Evolutionary conservation across 441 rosid species (phyloP), one percentile per base, ranked within the genome.

Genomic region (Dalechampia spathulata): DNA sequence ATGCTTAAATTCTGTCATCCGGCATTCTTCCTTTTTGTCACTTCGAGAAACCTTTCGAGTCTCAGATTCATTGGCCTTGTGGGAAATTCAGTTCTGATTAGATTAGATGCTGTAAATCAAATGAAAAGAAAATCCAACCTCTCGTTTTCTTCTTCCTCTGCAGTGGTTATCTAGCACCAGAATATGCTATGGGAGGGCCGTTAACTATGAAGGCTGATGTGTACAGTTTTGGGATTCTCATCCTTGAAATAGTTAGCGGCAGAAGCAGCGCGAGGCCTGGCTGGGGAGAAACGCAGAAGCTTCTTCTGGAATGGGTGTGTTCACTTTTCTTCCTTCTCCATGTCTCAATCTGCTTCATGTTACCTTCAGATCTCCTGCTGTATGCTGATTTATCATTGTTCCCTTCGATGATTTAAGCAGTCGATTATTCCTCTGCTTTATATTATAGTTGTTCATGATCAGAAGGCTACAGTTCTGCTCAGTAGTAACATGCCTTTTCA

Each of bases 111-210:
- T 26, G 19, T 30, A 30, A 57, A 42, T n/a, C 47, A 40, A 46
- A 25, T 49, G 32, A 39, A 34, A 25, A 54, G 32, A 39, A 34
- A 39, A 15, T 27, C 48, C 45, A 7, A 47, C 39, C 49, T 28
- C 55, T 7, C 1, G 2, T 39, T 55, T 16, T 41, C 45, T 45
- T 43, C 6, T 60, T 60, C 53, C 37, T 57, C 28, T 79, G 66
- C 78, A 85, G 92, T 49, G 92, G 92, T 57, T 85, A 85, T 60
- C 75, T 85, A 72, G 92, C 86, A n/a, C 92, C 92, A 13, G 92
- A 82, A 61, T 85, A 85, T 39, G 83, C 85, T 26, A 51, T 78
- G 49, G 88, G 80, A 46, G 92, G 88, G 44, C 86, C 76, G 71
- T 57, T 85, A 38, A 82, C 88, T 19, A 34, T 62, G 76, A 85